These are phyloP conservation scores for Naganishia kalamii DNA, from an alignment of 768 basidiomycete species.

Conservation along the genomic window DNA sequence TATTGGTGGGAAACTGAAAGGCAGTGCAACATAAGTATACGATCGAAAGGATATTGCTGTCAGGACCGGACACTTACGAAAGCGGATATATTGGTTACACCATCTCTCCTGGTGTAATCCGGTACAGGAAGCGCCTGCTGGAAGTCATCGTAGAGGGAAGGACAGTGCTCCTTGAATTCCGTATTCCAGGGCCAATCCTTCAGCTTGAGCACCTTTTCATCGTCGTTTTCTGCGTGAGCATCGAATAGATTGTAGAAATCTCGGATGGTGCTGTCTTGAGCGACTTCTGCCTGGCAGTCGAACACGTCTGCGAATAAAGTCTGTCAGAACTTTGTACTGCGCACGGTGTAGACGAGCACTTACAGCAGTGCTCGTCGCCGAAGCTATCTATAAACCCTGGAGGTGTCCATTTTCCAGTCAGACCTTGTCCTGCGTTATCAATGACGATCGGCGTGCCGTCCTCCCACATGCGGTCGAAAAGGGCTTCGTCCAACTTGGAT, in stretches of 20 bases:
- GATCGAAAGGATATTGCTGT: slow-evolving; percentile 60
- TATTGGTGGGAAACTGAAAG: slow-evolving; percentile 27
- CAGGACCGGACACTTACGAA: slow-evolving; percentile 57
- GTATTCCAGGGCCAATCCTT: slow-evolving; percentile 92
- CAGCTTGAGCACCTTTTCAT: slow-evolving; percentile 60
- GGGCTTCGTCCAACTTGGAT: slow-evolving; percentile 54
- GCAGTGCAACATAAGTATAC: slow-evolving; percentile 54
- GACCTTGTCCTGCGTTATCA: slow-evolving; percentile 58
- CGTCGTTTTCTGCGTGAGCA: slow-evolving; percentile 53
- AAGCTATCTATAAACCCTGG: slow-evolving; percentile 56
- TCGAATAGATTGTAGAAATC: slow-evolving; percentile 79
- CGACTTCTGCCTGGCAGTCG: slow-evolving; percentile 71
- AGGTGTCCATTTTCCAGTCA: slow-evolving; percentile 71
- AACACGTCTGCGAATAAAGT: slow-evolving; percentile 57
- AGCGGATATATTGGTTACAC: slow-evolving; percentile 76
- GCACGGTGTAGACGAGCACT: slow-evolving; percentile 2
- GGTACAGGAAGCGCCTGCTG: slow-evolving; percentile 75
- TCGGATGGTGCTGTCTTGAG: slow-evolving; percentile 59
- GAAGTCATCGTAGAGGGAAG: slow-evolving; percentile 80
- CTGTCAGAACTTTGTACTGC: background rate
- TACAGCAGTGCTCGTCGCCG: slow-evolving; percentile 34
- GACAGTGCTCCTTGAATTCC: slow-evolving; percentile 77
- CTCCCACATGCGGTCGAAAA: slow-evolving; percentile 67
- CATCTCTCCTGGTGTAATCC: slow-evolving; percentile 83
- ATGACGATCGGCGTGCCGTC: slow-evolving; percentile 73